Base-by-base conservation (phyloP, 352 stramenopile species). In the Phytopythium vexans region DNA sequence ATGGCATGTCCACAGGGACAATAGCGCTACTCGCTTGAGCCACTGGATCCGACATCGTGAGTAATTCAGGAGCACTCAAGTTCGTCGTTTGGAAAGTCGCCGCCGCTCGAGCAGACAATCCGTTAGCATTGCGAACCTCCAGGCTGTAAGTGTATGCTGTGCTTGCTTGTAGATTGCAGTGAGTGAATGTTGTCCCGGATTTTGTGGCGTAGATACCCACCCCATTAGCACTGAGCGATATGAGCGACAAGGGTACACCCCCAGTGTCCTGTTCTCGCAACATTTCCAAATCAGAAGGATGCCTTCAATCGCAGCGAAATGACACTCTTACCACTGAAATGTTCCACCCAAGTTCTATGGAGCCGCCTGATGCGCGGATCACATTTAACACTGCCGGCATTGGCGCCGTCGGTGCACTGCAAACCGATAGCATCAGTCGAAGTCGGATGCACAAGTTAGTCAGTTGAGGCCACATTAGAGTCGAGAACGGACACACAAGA, bases 91-190 rank as follows among this genome's bases (percentile, higher is more conserved):
- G n/a, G 33, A 82, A 75, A 0, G 64, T 66, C 35, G 38, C 51
- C 5, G 41, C 64, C 3, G 49, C 42, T 34, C 51, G 62, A 38
- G 53, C 67, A 4, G 60, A n/a, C 38, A 70, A 49, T 2, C 76
- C 76, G 3, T 45, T 54, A 0, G 47, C 33, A 46, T 87, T 87
- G 47, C 82, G 68, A 14, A 84, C 62, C 41, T 79, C 71, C 14
- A 87, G 51, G 34, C 56, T 51, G 39, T 81, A 87, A 1, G 64
- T 56, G 44, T 74, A 82, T 6, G 58, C 58, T 1, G 49, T 67
- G 16, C 44, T 62, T 0, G 49, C 5, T 2, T 12, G 6, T 15
- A 84, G 47, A 6, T 41, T 45, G 41, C 76, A 87, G 42, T 84
- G 62, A 8, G 54, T 66, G 21, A 74, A 87, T 0, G 21, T 58